Base-by-base conservation (phyloP, 257 asterid genomes). In the Solanum bulbocastanum region DNA sequence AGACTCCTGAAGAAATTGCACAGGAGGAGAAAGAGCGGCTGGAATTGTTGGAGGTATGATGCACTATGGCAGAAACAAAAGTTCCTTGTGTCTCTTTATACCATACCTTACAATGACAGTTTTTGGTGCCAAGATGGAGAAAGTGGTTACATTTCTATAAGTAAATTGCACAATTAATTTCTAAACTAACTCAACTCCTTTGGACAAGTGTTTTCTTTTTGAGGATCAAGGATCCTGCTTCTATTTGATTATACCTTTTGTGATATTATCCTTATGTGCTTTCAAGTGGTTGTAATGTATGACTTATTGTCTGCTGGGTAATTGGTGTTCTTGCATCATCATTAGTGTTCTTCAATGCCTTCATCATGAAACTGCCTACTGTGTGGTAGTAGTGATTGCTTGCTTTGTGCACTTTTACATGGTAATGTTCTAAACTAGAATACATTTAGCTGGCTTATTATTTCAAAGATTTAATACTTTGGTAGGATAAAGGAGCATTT, bases 11-110 rank as follows among this genome's bases (percentile, higher is more conserved):
- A 93, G 99, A 97, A 90, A 88, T 95, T 85, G 99, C 98, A 7
- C 98, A 95, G 90, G 99, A 93, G 89, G 99, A 97, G 94, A 97
- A 95, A 93, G 99, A 95, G 89, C 98, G 93, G 37, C 90, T 97
- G 66, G 99, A 97, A 91, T 36, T 84, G 75, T 90, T 97, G 93
- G 99, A 97, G 99, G 99, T 97, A 92, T 25, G 16, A 74, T 89
- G 36, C 27, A 66, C 30, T 86, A 71, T 20, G 42, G 44, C 62
- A 44, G 40, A 79, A 44, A 42, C 84, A 44, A 15, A 8, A 44
- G 30, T 25, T 30, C 68, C 65, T 46, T 81, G 18, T 27, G 20
- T 81, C 69, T 81, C 68, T 81, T 81, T 81, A 30, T 46, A 49
- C 42, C 85, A 49, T 46, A 25, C 30, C 46, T 49, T 46, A 49